A percentile compares a stretch with the other conserved stretches of the same genome.
Evolutionary conservation across 345 rosid genomes (phyloP).

Genomic region (Eutrema japonicum): DNA sequence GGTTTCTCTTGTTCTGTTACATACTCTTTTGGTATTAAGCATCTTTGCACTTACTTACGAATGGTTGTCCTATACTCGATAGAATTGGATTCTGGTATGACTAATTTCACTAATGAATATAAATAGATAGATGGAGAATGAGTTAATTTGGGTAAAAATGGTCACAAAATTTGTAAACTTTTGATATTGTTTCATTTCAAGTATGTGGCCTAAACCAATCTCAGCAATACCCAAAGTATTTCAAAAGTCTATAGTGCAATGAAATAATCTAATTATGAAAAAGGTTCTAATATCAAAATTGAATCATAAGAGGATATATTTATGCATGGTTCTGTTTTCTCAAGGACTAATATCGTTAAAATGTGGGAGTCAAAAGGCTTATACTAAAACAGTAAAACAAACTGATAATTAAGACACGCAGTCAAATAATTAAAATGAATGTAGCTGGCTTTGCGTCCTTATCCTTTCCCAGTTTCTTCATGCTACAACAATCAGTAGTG

Average conservation of each 20-base stretch:
- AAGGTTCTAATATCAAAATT: not conserved
- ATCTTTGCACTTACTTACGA: not conserved
- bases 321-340: not conserved
- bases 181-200: too few species aligned
- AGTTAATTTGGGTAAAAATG: not conserved
- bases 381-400: not conserved
- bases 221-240: not conserved
- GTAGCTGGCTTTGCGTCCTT: conserved; percentile 27
- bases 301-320: not conserved
- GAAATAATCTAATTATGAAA: not conserved
- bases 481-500: conserved; percentile 26
- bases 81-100: conserved; percentile 6
- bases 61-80: not conserved
- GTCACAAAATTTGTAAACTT: not conserved
- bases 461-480: conserved; percentile 19
- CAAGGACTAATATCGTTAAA: not conserved
- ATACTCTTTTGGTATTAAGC: conserved; percentile 19
- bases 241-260: not conserved
- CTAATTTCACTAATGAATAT: not conserved
- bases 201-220: not conserved
- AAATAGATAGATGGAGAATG: not conserved
- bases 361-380: conserved; percentile 25
- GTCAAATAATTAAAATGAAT: conserved; percentile 23
- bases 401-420: conserved; percentile 6
- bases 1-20: conserved; percentile 1